Evolutionary conservation across 2,329 filamentous ascomycete species (phyloP).

Genomic region (Aspergillus novoparasiticus): DNA sequence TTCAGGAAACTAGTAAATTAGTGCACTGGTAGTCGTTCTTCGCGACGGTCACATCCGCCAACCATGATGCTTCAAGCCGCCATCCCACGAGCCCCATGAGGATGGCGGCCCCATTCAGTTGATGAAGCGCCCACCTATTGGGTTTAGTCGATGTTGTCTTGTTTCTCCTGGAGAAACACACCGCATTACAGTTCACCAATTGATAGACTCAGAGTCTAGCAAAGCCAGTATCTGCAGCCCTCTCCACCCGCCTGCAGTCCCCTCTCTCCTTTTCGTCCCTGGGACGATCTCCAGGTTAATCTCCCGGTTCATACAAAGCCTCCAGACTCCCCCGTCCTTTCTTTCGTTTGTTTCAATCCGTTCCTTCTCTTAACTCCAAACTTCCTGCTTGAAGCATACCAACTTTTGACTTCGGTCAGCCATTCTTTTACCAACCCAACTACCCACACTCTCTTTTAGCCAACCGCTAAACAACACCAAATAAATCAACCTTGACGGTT

Average conservation of each 20-base stretch:
- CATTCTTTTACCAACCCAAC: constrained; percentile 44
- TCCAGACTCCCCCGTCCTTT: constrained; percentile 26
- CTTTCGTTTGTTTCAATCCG: constrained; percentile 28
- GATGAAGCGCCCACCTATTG: constrained; percentile 1
- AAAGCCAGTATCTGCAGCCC: constrained; percentile 10
- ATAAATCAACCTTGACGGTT: constrained; percentile 35
- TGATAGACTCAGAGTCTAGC: constrained; percentile 1
- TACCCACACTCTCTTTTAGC: constrained; percentile 33
- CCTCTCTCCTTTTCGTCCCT: constrained; percentile 24
- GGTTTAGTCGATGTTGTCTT: background rate
- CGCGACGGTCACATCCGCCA: constrained; percentile 15
- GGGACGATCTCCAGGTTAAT: constrained; percentile 39
- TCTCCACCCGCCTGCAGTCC: constrained; percentile 19
- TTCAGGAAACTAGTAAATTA: constrained; percentile 13
- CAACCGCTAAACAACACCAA: constrained; percentile 3
- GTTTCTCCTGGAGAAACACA: constrained; percentile 9
- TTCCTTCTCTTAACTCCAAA: constrained; percentile 33
- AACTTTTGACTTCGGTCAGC: constrained; percentile 47
- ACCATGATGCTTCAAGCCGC: constrained; percentile 13
- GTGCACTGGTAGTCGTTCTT: constrained; percentile 11
- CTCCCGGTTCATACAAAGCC: constrained; percentile 45
- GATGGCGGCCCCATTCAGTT: constrained; percentile 10
- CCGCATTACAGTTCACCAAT: constrained; percentile 8
- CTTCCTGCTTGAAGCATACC: constrained; percentile 37
- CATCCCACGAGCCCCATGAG: constrained; percentile 16